A percentile compares a stretch with the other conserved stretches of the same genome.
These are phyloP conservation scores for Diaporthe australafricana DNA, from an alignment of 2,329 filamentous ascomycete species.

Conservation along the genomic window DNA sequence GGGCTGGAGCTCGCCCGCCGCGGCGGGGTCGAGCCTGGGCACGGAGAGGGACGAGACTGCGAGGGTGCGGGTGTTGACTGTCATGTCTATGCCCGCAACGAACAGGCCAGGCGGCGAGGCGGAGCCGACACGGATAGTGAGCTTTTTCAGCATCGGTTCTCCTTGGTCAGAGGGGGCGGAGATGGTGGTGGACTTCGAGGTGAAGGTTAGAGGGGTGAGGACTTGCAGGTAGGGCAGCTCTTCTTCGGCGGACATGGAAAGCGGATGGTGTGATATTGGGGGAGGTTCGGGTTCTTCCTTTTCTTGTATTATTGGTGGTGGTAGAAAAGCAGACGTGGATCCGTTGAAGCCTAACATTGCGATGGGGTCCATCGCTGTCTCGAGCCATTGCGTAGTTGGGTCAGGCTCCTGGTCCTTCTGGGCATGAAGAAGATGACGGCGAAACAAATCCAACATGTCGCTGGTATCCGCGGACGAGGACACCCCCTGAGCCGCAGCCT, in stretches of 20 bases:
- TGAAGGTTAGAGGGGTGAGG: conserved; percentile 76
- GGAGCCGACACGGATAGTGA: conserved; percentile 65
- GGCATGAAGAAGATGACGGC: conserved; percentile 54
- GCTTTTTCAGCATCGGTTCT: conserved; percentile 60
- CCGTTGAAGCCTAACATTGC: conserved; percentile 62
- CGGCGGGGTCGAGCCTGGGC: conserved; percentile 66
- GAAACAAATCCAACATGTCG: conserved; percentile 54
- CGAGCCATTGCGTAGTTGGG: conserved; percentile 56
- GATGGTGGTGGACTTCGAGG: conserved; percentile 62
- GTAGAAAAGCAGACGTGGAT: background rate
- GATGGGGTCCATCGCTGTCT: conserved; percentile 62
- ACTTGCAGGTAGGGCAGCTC: conserved; percentile 77
- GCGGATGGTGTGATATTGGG: conserved; percentile 72
- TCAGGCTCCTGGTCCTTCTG: conserved; percentile 46
- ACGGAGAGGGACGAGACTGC: conserved; percentile 65
- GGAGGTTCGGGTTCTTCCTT: conserved; percentile 51
- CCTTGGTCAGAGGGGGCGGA: conserved; percentile 46
- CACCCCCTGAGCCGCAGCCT: conserved; percentile 44
- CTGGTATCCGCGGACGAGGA: conserved; percentile 39
- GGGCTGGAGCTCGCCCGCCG: conserved; percentile 67
- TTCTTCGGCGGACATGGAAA: conserved; percentile 71
- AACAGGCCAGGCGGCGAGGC: conserved; percentile 65
- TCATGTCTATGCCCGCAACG: conserved; percentile 66
- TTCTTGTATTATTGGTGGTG: conserved; percentile 37
- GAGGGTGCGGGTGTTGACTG: conserved; percentile 65